Percentiles rank a stretch among this genome's conserved stretches.
phyloP scores from a whole-genome alignment of 257 asterid genomes.

The Solanum gracilifrons region DNA sequence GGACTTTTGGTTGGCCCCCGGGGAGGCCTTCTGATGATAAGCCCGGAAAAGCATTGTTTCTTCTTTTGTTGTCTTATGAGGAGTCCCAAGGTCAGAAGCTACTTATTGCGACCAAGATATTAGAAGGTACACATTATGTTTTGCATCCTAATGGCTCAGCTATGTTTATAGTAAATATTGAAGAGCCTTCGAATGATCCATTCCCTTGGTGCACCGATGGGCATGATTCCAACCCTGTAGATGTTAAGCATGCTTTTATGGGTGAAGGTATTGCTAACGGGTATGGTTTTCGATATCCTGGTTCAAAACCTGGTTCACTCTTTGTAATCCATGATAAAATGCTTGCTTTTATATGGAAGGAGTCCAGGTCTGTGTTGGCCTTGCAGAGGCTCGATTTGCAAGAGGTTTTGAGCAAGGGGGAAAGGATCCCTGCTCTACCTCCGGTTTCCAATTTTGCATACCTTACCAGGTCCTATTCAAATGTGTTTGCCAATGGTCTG shows the following conservation, averaged over 20 bases:
- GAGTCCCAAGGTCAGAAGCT: constrained; percentile 51
- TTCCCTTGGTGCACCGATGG: constrained; percentile 67
- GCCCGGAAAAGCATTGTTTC: constrained; percentile 71
- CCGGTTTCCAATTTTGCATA: constrained; percentile 78
- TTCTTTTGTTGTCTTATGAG: constrained; percentile 68
- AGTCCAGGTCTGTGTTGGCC: constrained; percentile 62
- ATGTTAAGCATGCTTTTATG: constrained; percentile 40
- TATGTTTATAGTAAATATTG: constrained; percentile 60
- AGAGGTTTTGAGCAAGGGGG: constrained; percentile 67
- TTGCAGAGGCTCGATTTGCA: constrained; percentile 66
- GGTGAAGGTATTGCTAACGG: constrained; percentile 93
- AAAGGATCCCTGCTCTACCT: constrained; percentile 57
- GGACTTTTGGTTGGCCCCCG: constrained; percentile 91
- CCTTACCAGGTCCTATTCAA: constrained; percentile 70
- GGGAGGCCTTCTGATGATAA: constrained; percentile 60
- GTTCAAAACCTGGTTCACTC: constrained; percentile 84
- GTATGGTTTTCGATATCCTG: constrained; percentile 88
- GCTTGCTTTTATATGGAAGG: constrained; percentile 77
- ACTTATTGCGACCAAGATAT: constrained; percentile 68
- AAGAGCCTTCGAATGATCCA: constrained; percentile 47
- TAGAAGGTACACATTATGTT: constrained; percentile 81
- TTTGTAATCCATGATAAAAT: constrained; percentile 54
- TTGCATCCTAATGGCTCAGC: constrained; percentile 92
- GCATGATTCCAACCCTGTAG: constrained; percentile 24
- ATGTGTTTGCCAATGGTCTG: constrained; percentile 53